A percentile compares a stretch with the other conserved stretches of the same genome.
These are phyloP conservation scores for Pterulicium gracile DNA, from an alignment of 1,284 basidiomycete species.

Conservation along the genomic window DNA sequence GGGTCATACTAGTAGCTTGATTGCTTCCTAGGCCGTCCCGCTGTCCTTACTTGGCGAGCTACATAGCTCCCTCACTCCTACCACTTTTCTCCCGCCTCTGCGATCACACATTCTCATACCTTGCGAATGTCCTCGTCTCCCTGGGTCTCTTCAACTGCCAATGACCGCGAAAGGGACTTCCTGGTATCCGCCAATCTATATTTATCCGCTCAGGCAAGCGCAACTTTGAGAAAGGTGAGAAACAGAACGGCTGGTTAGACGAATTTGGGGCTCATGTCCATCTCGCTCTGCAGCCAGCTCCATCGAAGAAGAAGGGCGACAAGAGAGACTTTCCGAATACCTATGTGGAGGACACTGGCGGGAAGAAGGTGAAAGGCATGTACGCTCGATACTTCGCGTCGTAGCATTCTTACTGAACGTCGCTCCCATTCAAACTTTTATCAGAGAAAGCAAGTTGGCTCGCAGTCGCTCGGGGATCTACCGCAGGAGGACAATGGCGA, in stretches of 20 bases:
- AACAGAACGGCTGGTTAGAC: too few relatives aligned
- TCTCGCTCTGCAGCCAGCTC: conserved; percentile 18
- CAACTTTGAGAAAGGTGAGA: neutral
- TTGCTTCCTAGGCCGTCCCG: too few relatives aligned
- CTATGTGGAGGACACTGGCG: conserved; percentile 23
- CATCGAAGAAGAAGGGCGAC: conserved; percentile 39
- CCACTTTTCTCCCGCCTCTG: neutral
- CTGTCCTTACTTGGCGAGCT: too few relatives aligned
- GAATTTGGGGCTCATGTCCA: too few relatives aligned
- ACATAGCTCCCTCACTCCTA: too few relatives aligned
- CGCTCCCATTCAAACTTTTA: conserved; percentile 1
- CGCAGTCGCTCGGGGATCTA: conserved; percentile 38
- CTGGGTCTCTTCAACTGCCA: neutral
- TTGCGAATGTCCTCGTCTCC: neutral
- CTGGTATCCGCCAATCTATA: neutral
- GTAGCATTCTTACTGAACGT: too few relatives aligned
- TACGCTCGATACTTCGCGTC: conserved; percentile 4
- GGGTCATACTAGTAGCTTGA: too few relatives aligned
- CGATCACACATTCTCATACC: too few relatives aligned
- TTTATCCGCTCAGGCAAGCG: neutral
- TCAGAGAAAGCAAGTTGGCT: conserved; percentile 69
- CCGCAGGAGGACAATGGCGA: conserved; percentile 53
- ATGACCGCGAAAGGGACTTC: neutral
- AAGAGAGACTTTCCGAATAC: conserved; percentile 39
- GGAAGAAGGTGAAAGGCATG: conserved; percentile 52